Percentiles rank a stretch among this genome's conserved stretches.
These are phyloP conservation scores for Skeletonema menzelii DNA, from an alignment of 108 stramenopile genomes.

Conservation along the genomic window DNA sequence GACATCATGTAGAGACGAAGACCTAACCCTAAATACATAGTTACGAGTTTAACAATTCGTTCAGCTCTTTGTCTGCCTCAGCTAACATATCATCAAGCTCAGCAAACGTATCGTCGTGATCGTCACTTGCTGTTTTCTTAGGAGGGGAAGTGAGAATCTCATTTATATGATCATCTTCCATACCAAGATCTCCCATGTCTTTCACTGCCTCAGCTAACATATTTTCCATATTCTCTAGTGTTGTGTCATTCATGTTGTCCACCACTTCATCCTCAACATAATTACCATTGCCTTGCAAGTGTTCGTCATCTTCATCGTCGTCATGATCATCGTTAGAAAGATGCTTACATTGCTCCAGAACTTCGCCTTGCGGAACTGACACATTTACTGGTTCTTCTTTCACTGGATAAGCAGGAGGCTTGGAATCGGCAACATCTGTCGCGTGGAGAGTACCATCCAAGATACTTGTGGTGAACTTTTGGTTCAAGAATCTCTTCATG, in stretches of 20 bases:
- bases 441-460: constrained; percentile 76
- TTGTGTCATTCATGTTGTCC: constrained; percentile 33
- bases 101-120: constrained; percentile 62
- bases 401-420: neutral
- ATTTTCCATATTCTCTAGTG: constrained; percentile 55
- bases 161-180: constrained; percentile 46
- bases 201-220: constrained; percentile 73
- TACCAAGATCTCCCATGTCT: constrained; percentile 64
- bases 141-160: constrained; percentile 32
- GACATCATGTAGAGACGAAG: too few relatives aligned
- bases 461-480: constrained; percentile 78
- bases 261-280: constrained; percentile 50
- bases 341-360: constrained; percentile 54
- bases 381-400: constrained; percentile 22
- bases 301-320: constrained; percentile 26
- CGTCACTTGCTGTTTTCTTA: constrained; percentile 21
- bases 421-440: constrained; percentile 20
- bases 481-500: constrained; percentile 85
- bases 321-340: constrained; percentile 51
- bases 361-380: constrained; percentile 64
- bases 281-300: neutral
- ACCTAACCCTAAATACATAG: too few relatives aligned
- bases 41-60: constrained; percentile 75
- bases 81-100: constrained; percentile 86
- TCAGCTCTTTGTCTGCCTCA: constrained; percentile 82